Conservation (phyloP, 2,329 filamentous ascomycete genomes). For the Periglandula ipomoeae region DNA sequence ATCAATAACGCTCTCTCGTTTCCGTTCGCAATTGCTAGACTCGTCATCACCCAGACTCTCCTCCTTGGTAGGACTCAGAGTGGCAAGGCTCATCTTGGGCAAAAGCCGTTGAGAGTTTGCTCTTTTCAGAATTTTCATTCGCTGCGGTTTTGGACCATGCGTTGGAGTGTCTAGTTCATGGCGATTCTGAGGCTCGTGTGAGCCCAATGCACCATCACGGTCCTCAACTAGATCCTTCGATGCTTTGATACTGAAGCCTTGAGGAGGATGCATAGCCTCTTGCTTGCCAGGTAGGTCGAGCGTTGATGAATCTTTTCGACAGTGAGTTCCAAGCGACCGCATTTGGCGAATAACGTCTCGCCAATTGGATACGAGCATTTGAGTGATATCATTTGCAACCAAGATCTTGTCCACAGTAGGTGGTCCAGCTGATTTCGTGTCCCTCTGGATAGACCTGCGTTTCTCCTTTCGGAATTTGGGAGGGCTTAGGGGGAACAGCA, state of each 20-base stretch:
- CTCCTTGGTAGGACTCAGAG: slow-evolving; percentile 24
- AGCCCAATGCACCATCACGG: background rate
- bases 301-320: slow-evolving; percentile 13
- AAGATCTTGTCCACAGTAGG: slow-evolving; percentile 45
- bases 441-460: slow-evolving; percentile 12
- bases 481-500: slow-evolving; percentile 33
- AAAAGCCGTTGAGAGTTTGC: slow-evolving; percentile 14
- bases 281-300: slow-evolving; percentile 7
- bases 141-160: slow-evolving; percentile 13
- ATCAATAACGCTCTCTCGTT: background rate
- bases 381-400: slow-evolving; percentile 48
- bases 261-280: background rate
- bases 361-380: slow-evolving; percentile 61
- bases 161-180: slow-evolving; percentile 29
- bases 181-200: slow-evolving; percentile 19
- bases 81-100: slow-evolving; percentile 15
- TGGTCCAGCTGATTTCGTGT: slow-evolving; percentile 10
- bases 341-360: slow-evolving; percentile 53
- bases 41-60: slow-evolving; percentile 17
- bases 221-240: background rate
- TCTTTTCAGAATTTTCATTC: slow-evolving; percentile 14
- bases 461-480: slow-evolving; percentile 26
- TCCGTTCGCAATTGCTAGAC: background rate
- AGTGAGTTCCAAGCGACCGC: slow-evolving; percentile 32
- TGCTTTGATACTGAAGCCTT: background rate